Percentiles rank a stretch among this genome's conserved stretches.
These are phyloP conservation scores for Phtheirospermum japonicum DNA, from an alignment of 257 asterid species.

Conservation along the genomic window DNA sequence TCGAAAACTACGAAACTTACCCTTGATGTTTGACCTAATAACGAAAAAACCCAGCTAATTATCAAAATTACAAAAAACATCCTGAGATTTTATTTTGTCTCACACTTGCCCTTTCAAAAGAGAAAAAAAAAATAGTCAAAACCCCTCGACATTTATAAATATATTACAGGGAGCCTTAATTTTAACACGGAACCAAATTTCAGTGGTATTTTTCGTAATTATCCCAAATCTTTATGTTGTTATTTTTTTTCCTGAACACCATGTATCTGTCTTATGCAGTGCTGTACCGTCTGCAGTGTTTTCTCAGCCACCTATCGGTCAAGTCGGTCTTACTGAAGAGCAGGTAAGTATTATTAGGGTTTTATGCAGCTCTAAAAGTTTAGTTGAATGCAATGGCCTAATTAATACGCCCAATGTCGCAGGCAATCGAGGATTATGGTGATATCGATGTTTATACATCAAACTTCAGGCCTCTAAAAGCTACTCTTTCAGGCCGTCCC, in stretches of 20 bases:
- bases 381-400: constrained; percentile 18
- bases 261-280: constrained; percentile 44
- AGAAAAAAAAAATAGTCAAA: too few species aligned
- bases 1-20: too few species aligned
- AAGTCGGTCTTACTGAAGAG: constrained; percentile 92
- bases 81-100: neutral
- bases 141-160: neutral
- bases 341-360: constrained; percentile 50
- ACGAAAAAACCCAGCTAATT: neutral
- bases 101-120: neutral
- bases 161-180: neutral
- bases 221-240: too few species aligned
- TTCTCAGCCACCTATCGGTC: constrained; percentile 96
- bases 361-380: constrained; percentile 20
- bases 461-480: constrained; percentile 90
- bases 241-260: neutral
- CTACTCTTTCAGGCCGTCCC: constrained; percentile 93
- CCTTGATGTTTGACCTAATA: too few species aligned
- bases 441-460: constrained; percentile 80
- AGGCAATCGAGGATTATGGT: constrained; percentile 72
- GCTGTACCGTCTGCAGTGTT: constrained; percentile 87
- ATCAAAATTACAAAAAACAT: neutral
- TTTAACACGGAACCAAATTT: neutral
- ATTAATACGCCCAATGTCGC: constrained; percentile 25
- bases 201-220: neutral